Base-by-base conservation (phyloP, 495 filamentous ascomycete genomes). In the Xylaria telfairii region DNA sequence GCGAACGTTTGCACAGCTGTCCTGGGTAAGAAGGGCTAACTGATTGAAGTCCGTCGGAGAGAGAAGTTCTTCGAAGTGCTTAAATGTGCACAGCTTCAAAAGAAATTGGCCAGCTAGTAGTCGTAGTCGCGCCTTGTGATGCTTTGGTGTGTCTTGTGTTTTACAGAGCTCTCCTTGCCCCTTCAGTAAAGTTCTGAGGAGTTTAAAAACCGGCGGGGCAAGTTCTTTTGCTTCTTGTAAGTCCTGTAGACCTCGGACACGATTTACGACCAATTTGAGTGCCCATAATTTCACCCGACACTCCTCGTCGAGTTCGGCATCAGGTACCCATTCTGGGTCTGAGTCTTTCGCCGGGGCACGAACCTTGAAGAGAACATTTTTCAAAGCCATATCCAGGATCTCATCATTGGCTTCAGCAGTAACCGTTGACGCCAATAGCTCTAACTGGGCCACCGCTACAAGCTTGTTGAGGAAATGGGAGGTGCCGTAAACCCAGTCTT, bases 241-340 rank as follows among this genome's bases (percentile, higher is more conserved):
- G 24, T 89, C 89, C 66, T 87, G 83, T 19, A 85, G 82, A 24
- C 92, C 90, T 30, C 93, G 89, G 2, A 98, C 84, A 53, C 92
- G 88, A 77, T 98, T 99, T 32, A 97, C 93, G 24, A 98, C 87
- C 41, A 93, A 90, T 75, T 91, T 94, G 42, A 98, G 84, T n/a
- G 95, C 93, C 86, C 94, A 93, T 63, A 89, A 87, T 78, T 98
- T 98, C 24, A 93, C 92, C 46, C 90, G 86, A 19, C 90, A 90
- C 72, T 98, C 94, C 21, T 94, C 90, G 54, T 97, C 93, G 41
- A 92, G 76, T 17, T 87, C 83, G 2, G 86, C 83, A 65, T 95
- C 90, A 57, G 83, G 73, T 77, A 91, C 89, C 96, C 97, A 90
- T 28, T 87, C 81, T 78, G 63, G 81, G 77, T 85, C 89, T 46